These are phyloP conservation scores for Mitragyna speciosa DNA, from an alignment of 257 asterid genomes.

Conservation along the genomic window DNA sequence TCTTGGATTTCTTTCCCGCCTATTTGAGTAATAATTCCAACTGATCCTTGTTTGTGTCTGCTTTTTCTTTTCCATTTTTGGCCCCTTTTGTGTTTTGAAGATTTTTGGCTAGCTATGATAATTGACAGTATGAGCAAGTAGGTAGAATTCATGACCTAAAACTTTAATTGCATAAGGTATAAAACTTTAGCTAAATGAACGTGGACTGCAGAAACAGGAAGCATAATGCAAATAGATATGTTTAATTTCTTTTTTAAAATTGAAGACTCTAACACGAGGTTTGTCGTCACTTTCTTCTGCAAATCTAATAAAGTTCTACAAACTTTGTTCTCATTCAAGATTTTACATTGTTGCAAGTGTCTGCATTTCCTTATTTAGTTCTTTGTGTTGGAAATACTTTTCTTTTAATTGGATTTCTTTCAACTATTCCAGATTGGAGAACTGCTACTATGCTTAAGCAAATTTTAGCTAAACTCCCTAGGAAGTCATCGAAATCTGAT, in stretches of 20 bases:
- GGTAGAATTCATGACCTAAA: not conserved
- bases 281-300: not conserved
- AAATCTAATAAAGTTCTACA: not conserved
- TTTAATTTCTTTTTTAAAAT: not conserved
- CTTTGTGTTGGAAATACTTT: not conserved
- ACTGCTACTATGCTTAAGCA: slow-evolving; percentile 50
- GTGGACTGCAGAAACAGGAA: not conserved
- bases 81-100: not conserved
- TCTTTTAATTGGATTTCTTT: slow-evolving; percentile 12
- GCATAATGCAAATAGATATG: not conserved
- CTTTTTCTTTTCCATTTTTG: not conserved
- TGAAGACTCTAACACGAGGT: not conserved
- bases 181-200: not conserved
- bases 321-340: slow-evolving; percentile 1
- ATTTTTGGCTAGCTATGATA: not conserved
- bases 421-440: slow-evolving; percentile 24
- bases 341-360: not conserved
- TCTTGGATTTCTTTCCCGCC: slow-evolving; percentile 13
- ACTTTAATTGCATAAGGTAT: not conserved
- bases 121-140: not conserved
- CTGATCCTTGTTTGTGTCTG: not conserved
- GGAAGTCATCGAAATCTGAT: slow-evolving; percentile 42
- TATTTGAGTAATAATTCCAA: too few species aligned
- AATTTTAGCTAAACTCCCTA: slow-evolving; percentile 50
- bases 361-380: not conserved